A percentile compares a stretch with the other conserved stretches of the same genome.
These are phyloP conservation scores for Penicillium roqueforti DNA, from an alignment of 495 filamentous ascomycete genomes.

Conservation along the genomic window DNA sequence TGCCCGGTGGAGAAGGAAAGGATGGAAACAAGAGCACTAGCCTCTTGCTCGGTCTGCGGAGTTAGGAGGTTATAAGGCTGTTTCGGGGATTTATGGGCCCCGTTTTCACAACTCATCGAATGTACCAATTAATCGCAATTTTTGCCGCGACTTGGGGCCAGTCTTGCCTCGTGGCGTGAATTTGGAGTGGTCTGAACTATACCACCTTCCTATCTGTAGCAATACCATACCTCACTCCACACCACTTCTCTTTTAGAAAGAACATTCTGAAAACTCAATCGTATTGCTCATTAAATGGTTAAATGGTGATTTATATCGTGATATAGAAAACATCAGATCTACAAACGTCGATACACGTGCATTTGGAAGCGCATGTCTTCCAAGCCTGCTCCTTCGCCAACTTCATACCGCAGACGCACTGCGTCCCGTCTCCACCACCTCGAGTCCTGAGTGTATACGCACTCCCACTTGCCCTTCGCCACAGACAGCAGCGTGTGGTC, in stretches of 20 bases:
- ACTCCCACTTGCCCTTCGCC: slow-evolving; percentile 59
- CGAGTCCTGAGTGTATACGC: slow-evolving; percentile 66
- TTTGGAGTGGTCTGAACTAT: slow-evolving; percentile 27
- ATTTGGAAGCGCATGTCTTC: slow-evolving; percentile 96
- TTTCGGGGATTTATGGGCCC: slow-evolving; percentile 16
- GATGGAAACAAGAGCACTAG: slow-evolving; percentile 59
- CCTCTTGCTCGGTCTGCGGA: slow-evolving; percentile 58
- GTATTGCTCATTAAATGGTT: slow-evolving; percentile 8
- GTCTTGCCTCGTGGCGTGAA: slow-evolving; percentile 24
- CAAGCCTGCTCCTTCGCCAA: slow-evolving; percentile 55
- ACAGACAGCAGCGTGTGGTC: slow-evolving; percentile 70
- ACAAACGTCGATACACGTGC: slow-evolving; percentile 62
- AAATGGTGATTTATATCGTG: slow-evolving; percentile 8
- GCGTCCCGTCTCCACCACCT: slow-evolving; percentile 75
- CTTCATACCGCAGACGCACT: slow-evolving; percentile 67
- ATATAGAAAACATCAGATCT: slow-evolving; percentile 4
- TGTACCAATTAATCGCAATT: slow-evolving; percentile 33
- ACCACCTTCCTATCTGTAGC: slow-evolving; percentile 36
- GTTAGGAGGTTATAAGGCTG: slow-evolving; percentile 21
- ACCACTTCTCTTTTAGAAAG: slow-evolving; percentile 17
- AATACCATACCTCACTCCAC: slow-evolving; percentile 41
- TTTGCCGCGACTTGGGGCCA: slow-evolving; percentile 14
- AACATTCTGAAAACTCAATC: slow-evolving; percentile 9
- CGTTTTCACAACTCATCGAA: slow-evolving; percentile 21
- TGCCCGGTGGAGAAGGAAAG: slow-evolving; percentile 70